These are phyloP conservation scores for Blastomyces percursus DNA, from an alignment of 2,329 filamentous ascomycete genomes.

Conservation along the genomic window DNA sequence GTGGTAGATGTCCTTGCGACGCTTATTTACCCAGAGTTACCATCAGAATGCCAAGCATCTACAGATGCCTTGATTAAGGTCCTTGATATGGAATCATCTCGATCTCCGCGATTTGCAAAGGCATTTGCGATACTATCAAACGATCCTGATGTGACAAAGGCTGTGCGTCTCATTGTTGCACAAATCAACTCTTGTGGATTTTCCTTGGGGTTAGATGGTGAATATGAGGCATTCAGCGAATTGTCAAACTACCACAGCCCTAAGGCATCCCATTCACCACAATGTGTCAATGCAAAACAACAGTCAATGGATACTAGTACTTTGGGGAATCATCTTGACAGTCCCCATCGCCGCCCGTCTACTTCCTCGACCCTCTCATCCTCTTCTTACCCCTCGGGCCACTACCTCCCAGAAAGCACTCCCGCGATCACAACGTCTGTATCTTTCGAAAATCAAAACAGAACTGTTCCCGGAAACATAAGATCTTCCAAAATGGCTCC, in stretches of 20 bases:
- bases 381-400: background rate
- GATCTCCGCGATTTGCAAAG: conserved; percentile 6
- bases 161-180: conserved; percentile 3
- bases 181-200: conserved; percentile 4
- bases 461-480: background rate
- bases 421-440: background rate
- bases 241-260: conserved; percentile 2
- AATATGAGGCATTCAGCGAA: background rate
- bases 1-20: conserved; percentile 4
- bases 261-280: background rate
- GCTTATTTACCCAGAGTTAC: background rate
- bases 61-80: conserved; percentile 4
- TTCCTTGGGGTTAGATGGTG: background rate
- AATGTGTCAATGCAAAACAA: conserved; percentile 1
- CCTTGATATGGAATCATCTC: conserved; percentile 5
- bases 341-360: background rate
- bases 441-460: background rate
- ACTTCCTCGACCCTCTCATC: background rate
- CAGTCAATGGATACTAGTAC: background rate
- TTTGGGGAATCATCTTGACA: background rate
- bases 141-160: conserved; percentile 5
- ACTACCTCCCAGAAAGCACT: background rate
- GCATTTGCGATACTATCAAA: conserved; percentile 8
- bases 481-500: background rate
- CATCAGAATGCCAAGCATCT: background rate